Evolutionary conservation across 2,329 filamentous ascomycete species (phyloP).

Genomic region (Epichloe sp.): DNA sequence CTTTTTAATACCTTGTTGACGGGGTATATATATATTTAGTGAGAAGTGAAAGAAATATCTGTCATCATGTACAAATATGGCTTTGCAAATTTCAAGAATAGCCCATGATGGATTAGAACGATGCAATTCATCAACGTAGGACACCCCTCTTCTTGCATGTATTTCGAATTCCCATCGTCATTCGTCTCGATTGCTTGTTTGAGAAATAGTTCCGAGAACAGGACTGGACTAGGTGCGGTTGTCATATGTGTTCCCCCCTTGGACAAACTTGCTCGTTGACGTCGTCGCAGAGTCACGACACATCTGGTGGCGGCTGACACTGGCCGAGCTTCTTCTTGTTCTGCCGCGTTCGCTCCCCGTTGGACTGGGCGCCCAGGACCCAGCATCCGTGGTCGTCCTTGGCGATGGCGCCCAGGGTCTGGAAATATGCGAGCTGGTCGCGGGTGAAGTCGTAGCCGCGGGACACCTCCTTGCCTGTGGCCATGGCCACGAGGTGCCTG

Average conservation of each 20-base stretch:
- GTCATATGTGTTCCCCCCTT: not conserved
- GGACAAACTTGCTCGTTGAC: too few relatives aligned
- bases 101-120: too few relatives aligned
- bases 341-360: not conserved
- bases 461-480: not conserved
- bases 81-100: too few relatives aligned
- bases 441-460: not conserved
- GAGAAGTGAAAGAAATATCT: too few relatives aligned
- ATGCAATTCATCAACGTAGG: too few relatives aligned
- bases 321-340: constrained; percentile 5
- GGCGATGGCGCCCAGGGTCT: constrained; percentile 10
- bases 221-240: not conserved
- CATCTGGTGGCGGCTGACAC: not conserved
- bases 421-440: constrained; percentile 1
- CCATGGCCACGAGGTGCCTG: constrained; percentile 52
- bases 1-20: too few relatives aligned
- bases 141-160: too few relatives aligned
- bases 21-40: too few relatives aligned
- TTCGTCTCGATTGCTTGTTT: too few relatives aligned
- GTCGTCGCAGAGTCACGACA: not conserved
- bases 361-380: constrained; percentile 14
- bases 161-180: too few relatives aligned
- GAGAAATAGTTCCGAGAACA: too few relatives aligned
- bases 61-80: too few relatives aligned
- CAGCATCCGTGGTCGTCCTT: constrained; percentile 16